Base-by-base conservation (phyloP, 2,329 filamentous ascomycete genomes). In the Apiospora phragmitis region DNA sequence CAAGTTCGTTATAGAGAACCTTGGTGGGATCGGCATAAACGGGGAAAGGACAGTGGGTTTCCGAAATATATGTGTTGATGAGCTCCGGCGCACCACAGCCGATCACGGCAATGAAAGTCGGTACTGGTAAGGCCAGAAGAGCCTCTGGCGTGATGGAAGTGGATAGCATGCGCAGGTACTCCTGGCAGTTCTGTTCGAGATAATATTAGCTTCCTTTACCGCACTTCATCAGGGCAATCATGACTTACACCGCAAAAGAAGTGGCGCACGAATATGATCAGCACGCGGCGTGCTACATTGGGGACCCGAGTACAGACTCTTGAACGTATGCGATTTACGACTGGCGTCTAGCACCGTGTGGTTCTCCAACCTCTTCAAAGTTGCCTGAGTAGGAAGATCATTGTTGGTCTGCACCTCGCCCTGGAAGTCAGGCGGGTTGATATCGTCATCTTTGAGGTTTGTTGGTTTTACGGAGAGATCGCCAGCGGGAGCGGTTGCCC, bases 211-310 rank as follows among this genome's bases (percentile, higher is more conserved):
- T 35, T 29, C 21, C 38, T 29, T 29, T 65, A 59, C 11, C 55
- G 6, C 32, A 14, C 2, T 62, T n/a, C 32, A 62, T 45, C 42
- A 42, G 9, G 65, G 32, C 68, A 68, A 51, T 42, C 26, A 59
- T 18, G 55, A 86, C 91, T 80, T 85, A 93, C 92, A 45, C 92
- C 92, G 78, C 93, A 94, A 85, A 93, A 94, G 81, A 94, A 95
- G 81, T 94, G 92, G 62, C 93, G 87, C 70, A 95, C 86, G 78
- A 95, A 94, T 74, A 94, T 89, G 55, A 94, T 81, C 42, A 95
- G 84, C 38, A 93, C 88, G 3, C 90, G 83, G 24, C 85, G 82
- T 16, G 87, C 83, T 3, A 84, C 83, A 69, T 87, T 87, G 65
- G 79, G 83, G 4, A n/a, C 88, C 88, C 43, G 83, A 85, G 78